Evolutionary conservation across 2,329 filamentous ascomycete species (phyloP).

Genomic region (Fusarium sp.): DNA sequence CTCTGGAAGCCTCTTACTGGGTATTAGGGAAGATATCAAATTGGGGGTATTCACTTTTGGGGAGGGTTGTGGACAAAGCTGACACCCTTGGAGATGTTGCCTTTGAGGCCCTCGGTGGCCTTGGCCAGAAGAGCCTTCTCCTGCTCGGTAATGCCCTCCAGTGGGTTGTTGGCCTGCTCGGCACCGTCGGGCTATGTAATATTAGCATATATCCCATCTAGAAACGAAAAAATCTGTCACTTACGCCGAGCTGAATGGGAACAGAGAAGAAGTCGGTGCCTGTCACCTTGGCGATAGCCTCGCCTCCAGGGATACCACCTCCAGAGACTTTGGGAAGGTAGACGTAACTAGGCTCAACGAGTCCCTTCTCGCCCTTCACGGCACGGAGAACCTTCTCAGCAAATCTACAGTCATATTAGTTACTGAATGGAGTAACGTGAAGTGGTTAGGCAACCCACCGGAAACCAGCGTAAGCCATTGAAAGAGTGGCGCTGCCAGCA

Average conservation of each 20-base stretch:
- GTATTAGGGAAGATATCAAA: constrained; percentile 36
- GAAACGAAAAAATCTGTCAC: constrained; percentile 49
- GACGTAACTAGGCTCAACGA: constrained; percentile 94
- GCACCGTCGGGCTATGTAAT: constrained; percentile 76
- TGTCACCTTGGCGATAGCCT: constrained; percentile 83
- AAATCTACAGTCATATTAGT: constrained; percentile 67
- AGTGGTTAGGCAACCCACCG: constrained; percentile 63
- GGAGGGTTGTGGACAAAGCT: constrained; percentile 88
- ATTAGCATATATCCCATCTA: constrained; percentile 44
- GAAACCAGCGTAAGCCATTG: constrained; percentile 96
- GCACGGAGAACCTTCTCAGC: constrained; percentile 95
- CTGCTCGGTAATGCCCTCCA: constrained; percentile 80
- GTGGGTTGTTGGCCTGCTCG: constrained; percentile 85
- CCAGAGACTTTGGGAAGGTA: constrained; percentile 92
- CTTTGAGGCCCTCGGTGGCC: constrained; percentile 81
- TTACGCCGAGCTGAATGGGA: constrained; percentile 93
- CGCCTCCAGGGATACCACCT: constrained; percentile 88
- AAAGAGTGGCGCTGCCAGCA: constrained; percentile 88
- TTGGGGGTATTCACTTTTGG: constrained; percentile 76
- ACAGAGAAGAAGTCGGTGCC: constrained; percentile 96
- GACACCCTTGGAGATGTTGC: constrained; percentile 94
- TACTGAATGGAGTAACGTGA: not conserved
- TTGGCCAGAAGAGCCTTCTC: constrained; percentile 89
- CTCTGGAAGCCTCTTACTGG: constrained; percentile 44
- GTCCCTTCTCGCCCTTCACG: constrained; percentile 86